These are phyloP conservation scores for Hyphodiscus sp. DNA, from an alignment of 2,329 filamentous ascomycete genomes.

Conservation along the genomic window DNA sequence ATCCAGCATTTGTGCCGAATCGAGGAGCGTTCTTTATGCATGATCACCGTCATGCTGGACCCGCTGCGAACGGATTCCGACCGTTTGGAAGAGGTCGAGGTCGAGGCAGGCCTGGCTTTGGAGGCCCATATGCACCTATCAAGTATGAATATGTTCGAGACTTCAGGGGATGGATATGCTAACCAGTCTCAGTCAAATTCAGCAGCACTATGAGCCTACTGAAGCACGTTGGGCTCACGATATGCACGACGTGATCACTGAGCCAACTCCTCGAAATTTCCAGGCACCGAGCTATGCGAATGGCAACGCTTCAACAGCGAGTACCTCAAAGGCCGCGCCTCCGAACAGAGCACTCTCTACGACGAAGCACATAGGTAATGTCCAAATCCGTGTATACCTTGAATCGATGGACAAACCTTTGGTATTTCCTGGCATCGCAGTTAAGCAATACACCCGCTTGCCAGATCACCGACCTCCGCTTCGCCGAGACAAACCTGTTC, in stretches of 20 bases:
- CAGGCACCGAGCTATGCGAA: slow-evolving; percentile 19
- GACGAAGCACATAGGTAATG: slow-evolving; percentile 76
- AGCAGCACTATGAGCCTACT: slow-evolving; percentile 50
- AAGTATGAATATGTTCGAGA: slow-evolving; percentile 45
- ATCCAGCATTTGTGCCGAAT: slow-evolving; percentile 91
- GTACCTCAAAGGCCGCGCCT: slow-evolving; percentile 49
- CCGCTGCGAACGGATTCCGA: slow-evolving; percentile 70
- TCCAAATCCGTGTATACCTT: slow-evolving; percentile 75
- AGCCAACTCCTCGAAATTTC: slow-evolving; percentile 31
- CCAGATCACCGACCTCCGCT: slow-evolving; percentile 92
- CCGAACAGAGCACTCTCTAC: slow-evolving; percentile 77
- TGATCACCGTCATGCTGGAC: slow-evolving; percentile 77
- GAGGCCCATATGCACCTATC: slow-evolving; percentile 51
- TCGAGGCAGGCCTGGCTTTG: slow-evolving; percentile 51
- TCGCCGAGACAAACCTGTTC: slow-evolving; percentile 90
- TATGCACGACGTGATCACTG: slow-evolving; percentile 70
- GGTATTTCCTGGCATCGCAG: slow-evolving; percentile 66
- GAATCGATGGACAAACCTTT: slow-evolving; percentile 68
- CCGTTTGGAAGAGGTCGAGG: slow-evolving; percentile 60
- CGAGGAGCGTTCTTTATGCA: slow-evolving; percentile 96
- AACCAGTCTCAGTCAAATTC: slow-evolving; percentile 34
- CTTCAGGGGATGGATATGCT: slow-evolving; percentile 16
- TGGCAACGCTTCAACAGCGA: slow-evolving; percentile 34
- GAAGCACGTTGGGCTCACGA: slow-evolving; percentile 87
- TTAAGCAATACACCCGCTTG: slow-evolving; percentile 88